Conservation (phyloP, 257 asterid genomes). For the Gynochthodes officinalis region DNA sequence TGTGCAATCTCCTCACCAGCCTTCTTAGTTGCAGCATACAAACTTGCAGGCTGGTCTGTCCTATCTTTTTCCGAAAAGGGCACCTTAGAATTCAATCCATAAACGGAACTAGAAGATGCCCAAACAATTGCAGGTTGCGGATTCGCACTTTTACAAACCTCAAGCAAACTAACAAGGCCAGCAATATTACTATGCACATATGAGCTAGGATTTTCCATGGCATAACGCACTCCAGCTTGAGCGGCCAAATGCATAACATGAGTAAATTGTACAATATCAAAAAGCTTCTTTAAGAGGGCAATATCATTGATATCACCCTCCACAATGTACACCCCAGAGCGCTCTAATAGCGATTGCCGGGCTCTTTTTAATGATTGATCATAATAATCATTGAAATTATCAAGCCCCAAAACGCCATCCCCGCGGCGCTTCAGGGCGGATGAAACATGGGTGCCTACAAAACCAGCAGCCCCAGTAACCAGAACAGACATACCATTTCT, state of each 20-base stretch:
- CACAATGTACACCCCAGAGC: constrained; percentile 84
- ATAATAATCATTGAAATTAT: constrained; percentile 77
- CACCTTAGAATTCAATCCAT: constrained; percentile 84
- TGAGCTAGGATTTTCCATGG: constrained; percentile 99
- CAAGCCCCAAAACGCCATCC: constrained; percentile 86
- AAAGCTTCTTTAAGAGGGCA: constrained; percentile 60
- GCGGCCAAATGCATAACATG: constrained; percentile 99
- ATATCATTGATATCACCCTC: constrained; percentile 89
- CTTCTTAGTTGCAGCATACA: constrained; percentile 94
- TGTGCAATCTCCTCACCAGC: constrained; percentile 97
- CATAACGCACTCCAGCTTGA: constrained; percentile 93
- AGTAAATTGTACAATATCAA: constrained; percentile 72
- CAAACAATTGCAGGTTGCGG: constrained; percentile 97
- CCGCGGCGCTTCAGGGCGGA: constrained; percentile 94
- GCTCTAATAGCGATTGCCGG: constrained; percentile 68
- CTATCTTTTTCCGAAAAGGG: constrained; percentile 88
- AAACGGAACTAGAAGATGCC: constrained; percentile 98
- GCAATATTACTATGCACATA: constrained; percentile 97
- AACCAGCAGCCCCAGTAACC: constrained; percentile 97
- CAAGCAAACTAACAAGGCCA: constrained; percentile 77
- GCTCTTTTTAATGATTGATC: constrained; percentile 80
- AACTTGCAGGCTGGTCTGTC: constrained; percentile 93
- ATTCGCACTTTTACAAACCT: constrained; percentile 74
- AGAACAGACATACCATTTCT: constrained; percentile 80
- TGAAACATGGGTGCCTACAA: constrained; percentile 93